Conservation (phyloP, 208 protist species). For the Lotmaria passim region DNA sequence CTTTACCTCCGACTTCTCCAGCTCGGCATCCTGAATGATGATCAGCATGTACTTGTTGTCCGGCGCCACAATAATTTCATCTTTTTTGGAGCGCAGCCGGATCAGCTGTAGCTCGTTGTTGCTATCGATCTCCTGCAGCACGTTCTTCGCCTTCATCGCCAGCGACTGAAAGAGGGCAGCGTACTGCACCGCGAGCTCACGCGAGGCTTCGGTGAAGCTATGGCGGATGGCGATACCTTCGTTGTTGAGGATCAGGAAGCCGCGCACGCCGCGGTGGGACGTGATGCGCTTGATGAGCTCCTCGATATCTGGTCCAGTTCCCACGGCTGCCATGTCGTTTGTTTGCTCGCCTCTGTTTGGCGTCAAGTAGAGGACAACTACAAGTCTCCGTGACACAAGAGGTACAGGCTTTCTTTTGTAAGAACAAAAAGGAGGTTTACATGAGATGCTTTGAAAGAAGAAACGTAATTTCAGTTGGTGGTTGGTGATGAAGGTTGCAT, state of each 20-base stretch:
- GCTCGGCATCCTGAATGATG: conserved; percentile 85
- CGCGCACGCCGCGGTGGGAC: conserved; percentile 93
- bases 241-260: conserved; percentile 95
- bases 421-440: no score
- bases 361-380: no score
- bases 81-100: conserved; percentile 93
- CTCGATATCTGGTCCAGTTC: conserved; percentile 91
- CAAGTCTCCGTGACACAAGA: no score
- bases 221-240: conserved; percentile 95
- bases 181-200: conserved; percentile 93
- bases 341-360: conserved; percentile 1
- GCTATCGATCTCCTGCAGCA: conserved; percentile 93
- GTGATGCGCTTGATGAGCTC: conserved; percentile 97
- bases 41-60: conserved; percentile 92
- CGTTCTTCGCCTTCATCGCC: conserved; percentile 89
- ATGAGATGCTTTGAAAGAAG: no score
- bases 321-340: conserved; percentile 52
- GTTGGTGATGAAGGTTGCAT: no score
- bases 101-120: conserved; percentile 96
- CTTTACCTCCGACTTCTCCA: conserved; percentile 33
- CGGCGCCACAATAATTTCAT: conserved; percentile 97
- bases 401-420: no score
- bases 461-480: no score
- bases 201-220: conserved; percentile 90
- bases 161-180: conserved; percentile 94